phyloP scores from a whole-genome alignment of 2,329 filamentous ascomycete genomes.

The Monosporascus ibericus region DNA sequence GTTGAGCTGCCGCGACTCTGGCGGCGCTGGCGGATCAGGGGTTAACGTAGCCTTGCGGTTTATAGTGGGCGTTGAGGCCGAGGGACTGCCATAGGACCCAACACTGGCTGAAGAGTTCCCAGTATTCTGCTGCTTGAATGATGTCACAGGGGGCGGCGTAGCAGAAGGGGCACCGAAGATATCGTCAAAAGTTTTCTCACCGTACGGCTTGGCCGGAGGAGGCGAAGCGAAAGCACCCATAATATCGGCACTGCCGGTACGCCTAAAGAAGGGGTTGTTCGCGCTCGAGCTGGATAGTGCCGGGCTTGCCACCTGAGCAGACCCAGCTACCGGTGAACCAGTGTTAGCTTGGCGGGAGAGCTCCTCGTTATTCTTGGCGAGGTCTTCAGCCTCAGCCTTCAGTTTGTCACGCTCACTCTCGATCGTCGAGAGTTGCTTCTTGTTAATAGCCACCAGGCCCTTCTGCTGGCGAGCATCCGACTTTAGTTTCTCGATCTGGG shows the following conservation, averaged over 20 bases:
- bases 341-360: conserved; percentile 45
- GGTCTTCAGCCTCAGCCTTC: conserved; percentile 68
- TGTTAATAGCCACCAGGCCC: conserved; percentile 94
- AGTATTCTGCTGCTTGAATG: conserved; percentile 57
- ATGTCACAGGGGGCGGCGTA: conserved; percentile 42
- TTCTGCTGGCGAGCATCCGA: conserved; percentile 92
- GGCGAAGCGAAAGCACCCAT: conserved; percentile 48
- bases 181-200: conserved; percentile 73
- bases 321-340: conserved; percentile 38
- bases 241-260: conserved; percentile 56
- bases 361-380: conserved; percentile 58
- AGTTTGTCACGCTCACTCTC: conserved; percentile 86
- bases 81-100: conserved; percentile 46
- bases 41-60: conserved; percentile 54
- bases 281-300: conserved; percentile 62
- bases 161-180: conserved; percentile 59
- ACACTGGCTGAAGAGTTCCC: conserved; percentile 49
- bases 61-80: conserved; percentile 58
- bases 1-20: conserved; percentile 71
- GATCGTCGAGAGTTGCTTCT: conserved; percentile 88
- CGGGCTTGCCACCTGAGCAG: conserved; percentile 60
- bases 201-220: conserved; percentile 37
- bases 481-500: conserved; percentile 87
- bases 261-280: conserved; percentile 93
- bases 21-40: conserved; percentile 56